phyloP scores from a whole-genome alignment of 1,284 basidiomycete species.

The Ustilago sp. region DNA sequence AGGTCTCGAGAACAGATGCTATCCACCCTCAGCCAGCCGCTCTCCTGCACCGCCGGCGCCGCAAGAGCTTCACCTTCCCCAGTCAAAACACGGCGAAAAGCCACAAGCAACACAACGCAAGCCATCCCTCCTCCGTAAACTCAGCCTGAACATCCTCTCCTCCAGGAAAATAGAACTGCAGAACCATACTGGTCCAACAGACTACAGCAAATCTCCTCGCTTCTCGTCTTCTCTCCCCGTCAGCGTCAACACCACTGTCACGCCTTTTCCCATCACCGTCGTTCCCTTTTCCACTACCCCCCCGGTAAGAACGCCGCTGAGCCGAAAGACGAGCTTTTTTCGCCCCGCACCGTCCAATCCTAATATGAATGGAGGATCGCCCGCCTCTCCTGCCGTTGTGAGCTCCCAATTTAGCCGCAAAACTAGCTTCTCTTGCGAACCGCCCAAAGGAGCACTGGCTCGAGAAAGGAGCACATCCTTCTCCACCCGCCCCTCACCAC shows the following conservation, averaged over 20 bases:
- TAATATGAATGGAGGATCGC: no score
- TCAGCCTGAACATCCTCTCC: background rate
- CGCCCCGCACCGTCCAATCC: no score
- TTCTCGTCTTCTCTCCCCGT: background rate
- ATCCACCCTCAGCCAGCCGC: background rate
- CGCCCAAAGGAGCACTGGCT: background rate
- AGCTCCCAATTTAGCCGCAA: background rate
- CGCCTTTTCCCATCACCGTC: constrained; percentile 1
- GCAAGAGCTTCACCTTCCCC: background rate
- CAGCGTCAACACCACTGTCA: constrained; percentile 2
- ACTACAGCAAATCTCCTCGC: constrained; percentile 10
- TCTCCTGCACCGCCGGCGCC: background rate
- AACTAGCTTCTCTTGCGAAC: background rate
- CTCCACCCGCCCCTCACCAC: background rate
- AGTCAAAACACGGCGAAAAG: background rate
- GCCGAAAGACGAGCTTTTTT: no score
- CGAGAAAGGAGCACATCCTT: background rate
- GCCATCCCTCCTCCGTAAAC: constrained; percentile 6
- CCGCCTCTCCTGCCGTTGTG: background rate
- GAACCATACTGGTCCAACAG: background rate
- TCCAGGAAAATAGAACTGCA: background rate
- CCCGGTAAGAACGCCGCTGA: no score
- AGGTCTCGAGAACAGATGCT: background rate
- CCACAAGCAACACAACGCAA: background rate
- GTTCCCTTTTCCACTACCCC: background rate